Conservation (phyloP, 352 stramenopile species). For the Phytopythium litorale region DNA sequence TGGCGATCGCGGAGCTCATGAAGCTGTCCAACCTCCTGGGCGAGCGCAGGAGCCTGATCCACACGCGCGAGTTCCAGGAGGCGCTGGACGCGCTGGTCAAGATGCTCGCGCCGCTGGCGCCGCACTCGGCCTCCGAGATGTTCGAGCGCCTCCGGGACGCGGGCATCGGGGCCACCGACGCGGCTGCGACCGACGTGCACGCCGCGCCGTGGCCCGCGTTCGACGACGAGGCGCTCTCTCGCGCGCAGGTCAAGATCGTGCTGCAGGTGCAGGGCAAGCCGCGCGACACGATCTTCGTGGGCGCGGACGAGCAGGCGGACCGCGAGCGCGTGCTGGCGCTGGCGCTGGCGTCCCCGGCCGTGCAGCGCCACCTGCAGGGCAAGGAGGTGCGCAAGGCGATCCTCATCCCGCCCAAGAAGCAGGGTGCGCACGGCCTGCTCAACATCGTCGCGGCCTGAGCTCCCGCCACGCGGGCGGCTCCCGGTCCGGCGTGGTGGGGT, state of each 20-base stretch:
- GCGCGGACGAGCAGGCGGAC: slow-evolving; percentile 39
- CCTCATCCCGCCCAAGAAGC: slow-evolving; percentile 78
- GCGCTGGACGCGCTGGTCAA: slow-evolving; percentile 54
- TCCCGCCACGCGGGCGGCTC: too few relatives aligned
- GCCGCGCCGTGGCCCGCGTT: slow-evolving; percentile 53
- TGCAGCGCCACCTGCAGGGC: slow-evolving; percentile 70
- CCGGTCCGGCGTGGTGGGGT: too few relatives aligned
- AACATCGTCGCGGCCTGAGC: slow-evolving; percentile 67
- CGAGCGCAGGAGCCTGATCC: slow-evolving; percentile 30
- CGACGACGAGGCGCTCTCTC: slow-evolving; percentile 49
- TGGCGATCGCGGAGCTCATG: slow-evolving; percentile 89
- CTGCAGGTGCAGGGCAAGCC: slow-evolving; percentile 78
- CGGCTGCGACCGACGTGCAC: slow-evolving; percentile 45
- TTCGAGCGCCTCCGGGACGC: slow-evolving; percentile 45
- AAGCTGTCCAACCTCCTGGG: slow-evolving; percentile 85
- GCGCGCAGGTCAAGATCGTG: slow-evolving; percentile 77
- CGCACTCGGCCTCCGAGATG: slow-evolving; percentile 79
- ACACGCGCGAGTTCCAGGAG: slow-evolving; percentile 45
- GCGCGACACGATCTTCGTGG: slow-evolving; percentile 66
- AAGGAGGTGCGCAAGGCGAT: slow-evolving; percentile 70
- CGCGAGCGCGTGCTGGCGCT: slow-evolving; percentile 62
- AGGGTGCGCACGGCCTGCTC: slow-evolving; percentile 64
- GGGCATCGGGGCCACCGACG: slow-evolving; percentile 14
- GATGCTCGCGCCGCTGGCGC: slow-evolving; percentile 78
- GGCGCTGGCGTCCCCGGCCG: slow-evolving; percentile 41